phyloP scores from a whole-genome alignment of 129 eudicot genomes.

The Artemisia annua region DNA sequence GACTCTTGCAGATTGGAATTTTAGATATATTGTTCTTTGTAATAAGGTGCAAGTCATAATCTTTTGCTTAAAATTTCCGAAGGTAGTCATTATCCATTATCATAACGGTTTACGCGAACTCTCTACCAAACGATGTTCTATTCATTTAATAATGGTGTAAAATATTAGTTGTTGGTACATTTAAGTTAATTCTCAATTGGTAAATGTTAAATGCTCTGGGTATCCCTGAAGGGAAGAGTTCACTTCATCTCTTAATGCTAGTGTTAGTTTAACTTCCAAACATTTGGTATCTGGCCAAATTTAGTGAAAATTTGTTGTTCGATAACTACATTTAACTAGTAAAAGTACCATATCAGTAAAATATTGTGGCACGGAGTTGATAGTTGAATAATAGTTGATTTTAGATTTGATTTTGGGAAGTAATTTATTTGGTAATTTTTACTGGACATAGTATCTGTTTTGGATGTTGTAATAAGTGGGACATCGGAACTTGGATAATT shows the following conservation, averaged over 20 bases:
- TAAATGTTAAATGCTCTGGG: not conserved
- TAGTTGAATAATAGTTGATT: too few relatives aligned
- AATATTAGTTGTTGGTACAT: slow-evolving; percentile 1
- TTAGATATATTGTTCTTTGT: too few relatives aligned
- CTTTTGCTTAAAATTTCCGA: too few relatives aligned
- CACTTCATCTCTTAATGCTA: not conserved
- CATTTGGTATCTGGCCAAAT: not conserved
- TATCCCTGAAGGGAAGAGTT: not conserved
- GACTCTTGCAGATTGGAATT: not conserved
- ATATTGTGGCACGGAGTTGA: too few relatives aligned
- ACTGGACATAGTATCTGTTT: not conserved
- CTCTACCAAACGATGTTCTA: too few relatives aligned
- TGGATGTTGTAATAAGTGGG: slow-evolving; percentile 21
- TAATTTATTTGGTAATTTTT: too few relatives aligned
- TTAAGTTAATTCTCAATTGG: not conserved
- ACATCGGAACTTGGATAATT: not conserved
- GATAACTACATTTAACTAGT: not conserved
- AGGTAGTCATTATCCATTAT: too few relatives aligned
- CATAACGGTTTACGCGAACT: too few relatives aligned
- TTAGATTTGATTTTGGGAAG: too few relatives aligned
- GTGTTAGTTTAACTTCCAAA: not conserved
- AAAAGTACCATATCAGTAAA: not conserved
- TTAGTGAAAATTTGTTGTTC: slow-evolving; percentile 2
- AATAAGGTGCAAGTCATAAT: too few relatives aligned
- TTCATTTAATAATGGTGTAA: not conserved